Base-by-base conservation (phyloP, 2,329 filamentous ascomycete species). In the Massarina eburnea region DNA sequence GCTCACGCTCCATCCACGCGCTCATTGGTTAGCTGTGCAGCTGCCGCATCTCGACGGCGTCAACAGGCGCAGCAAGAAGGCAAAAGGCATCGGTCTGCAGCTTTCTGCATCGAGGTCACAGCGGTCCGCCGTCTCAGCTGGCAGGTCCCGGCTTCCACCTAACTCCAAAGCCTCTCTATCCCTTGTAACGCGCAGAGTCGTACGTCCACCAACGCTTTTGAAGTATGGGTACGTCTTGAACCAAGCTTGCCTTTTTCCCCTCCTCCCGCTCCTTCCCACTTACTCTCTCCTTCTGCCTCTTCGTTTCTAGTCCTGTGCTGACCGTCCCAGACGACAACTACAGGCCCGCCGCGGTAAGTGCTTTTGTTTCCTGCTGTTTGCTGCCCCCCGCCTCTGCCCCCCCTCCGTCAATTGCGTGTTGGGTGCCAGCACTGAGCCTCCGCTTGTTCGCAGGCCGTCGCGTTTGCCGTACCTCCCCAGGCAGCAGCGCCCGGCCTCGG, bases 1-100 rank as follows among this genome's bases (percentile, higher is more conserved):
- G 56, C 50, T 51, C 52, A 41, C 48, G 41, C 55, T 36, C n/a
- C 50, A 35, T 33, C 36, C 49, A 51, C 55, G 19, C 20, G 14
- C n/a, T n/a, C 42, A 67, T 67, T 68, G 63, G 65, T 46, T 35
- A 39, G 42, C 46, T 46, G n/a, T n/a, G 51, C 51, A 45, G 53
- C 59, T 52, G 36, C 60, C 55, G 60, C 59, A 57, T 14, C 7
- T 4, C 7, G 56, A 51, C 55, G 55, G 57, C 61, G 59, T 61
- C 64, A 61, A 62, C 55, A 55, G 38, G 40, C 44, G 46, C 43
- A 44, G 32, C 37, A 41, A 38, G 53, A 62, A 64, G 62, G 62
- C 59, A 62, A 55, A 57, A 57, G 62, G 58, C 55, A 46, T 18
- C 22, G 36, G 10, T 24, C 33, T 35, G 33, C 33, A 35, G 10